Conservation (phyloP, 495 filamentous ascomycete genomes). For the Daldinia vernicosa region DNA sequence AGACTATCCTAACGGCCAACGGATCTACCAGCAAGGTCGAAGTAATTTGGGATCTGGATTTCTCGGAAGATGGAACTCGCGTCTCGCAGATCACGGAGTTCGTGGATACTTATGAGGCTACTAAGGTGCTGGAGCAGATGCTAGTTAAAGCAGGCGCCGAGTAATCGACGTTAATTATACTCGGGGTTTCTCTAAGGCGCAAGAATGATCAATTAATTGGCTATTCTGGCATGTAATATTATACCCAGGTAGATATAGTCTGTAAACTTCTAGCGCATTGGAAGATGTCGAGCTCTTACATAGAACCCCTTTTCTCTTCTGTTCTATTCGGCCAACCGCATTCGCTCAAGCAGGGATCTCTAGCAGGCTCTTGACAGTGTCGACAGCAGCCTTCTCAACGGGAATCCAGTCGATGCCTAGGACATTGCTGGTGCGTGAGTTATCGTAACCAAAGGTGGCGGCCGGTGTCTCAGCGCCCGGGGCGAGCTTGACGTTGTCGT, state of each 20-base stretch:
- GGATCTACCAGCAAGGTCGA: not conserved
- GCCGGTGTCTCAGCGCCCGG: conserved; percentile 48
- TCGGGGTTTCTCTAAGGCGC: not conserved
- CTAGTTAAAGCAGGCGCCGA: not conserved
- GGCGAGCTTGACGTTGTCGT: conserved; percentile 31
- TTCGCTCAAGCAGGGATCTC: conserved; percentile 45
- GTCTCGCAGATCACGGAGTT: not conserved
- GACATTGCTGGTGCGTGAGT: conserved; percentile 57
- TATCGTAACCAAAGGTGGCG: conserved; percentile 61
- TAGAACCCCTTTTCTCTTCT: not conserved
- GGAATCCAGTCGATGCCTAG: conserved; percentile 65
- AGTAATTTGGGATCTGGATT: not conserved
- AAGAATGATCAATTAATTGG: not conserved
- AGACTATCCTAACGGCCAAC: not conserved
- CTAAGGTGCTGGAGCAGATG: not conserved
- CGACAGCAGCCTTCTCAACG: conserved; percentile 65
- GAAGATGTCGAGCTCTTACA: not conserved
- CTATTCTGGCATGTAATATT: not conserved
- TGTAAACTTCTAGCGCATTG: not conserved
- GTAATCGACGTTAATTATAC: too few species aligned
- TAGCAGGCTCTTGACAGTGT: conserved; percentile 66
- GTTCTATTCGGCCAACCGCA: not conserved
- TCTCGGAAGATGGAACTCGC: not conserved
- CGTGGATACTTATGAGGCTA: not conserved
- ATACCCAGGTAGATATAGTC: not conserved